Evolutionary conservation across 2,329 filamentous ascomycete species (phyloP), one percentile per base, ranked within the genome.

Genomic region (Eutypa lata): DNA sequence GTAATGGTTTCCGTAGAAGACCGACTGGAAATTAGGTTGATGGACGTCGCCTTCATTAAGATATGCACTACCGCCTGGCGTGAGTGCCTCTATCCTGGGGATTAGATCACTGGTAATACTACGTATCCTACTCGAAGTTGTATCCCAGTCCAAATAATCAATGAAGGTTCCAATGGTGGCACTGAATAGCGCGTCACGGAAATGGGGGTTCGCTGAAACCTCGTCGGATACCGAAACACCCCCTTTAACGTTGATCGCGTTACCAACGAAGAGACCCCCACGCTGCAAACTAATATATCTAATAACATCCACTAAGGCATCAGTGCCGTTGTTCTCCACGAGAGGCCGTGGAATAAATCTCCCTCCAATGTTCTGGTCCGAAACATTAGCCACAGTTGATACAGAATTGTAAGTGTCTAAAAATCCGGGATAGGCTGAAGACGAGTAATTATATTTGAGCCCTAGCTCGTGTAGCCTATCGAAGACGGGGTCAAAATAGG

Each of bases 1-100:
- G 50, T 74, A 74, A 48, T 72, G 70, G 1, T 47, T 55, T 2
- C 72, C 72, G 56, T 65, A 74, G 52, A 71, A 73, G 1, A 52
- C 54, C 8, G 61, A 44, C 57, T 70, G 58, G 53, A 62, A 74
- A 38, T 67, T 53, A 1, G 63, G 59, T 19, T 69, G 56, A 13
- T 63, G 59, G 21, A 70, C 71, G 56, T 75, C 70, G 0, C 66
- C 72, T 62, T 78, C 74, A 50, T 74, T 76, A 60, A 71, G 52
- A 50, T 74, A 73, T 2, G 61, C 26, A 31, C 26, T 10, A 7
- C 53, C 52, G 7, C 56, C 54, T 1, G 63, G 63, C 7, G 56
- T 56, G 13, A 60, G 26, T 11, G 46, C 22, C 45, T 47, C 42
- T 5, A 59, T n/a, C 5, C n/a, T 11, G 0, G 58, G 58, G 3